These are phyloP conservation scores for Flagelloscypha sp. DNA, from an alignment of 768 basidiomycete genomes.

Conservation along the genomic window DNA sequence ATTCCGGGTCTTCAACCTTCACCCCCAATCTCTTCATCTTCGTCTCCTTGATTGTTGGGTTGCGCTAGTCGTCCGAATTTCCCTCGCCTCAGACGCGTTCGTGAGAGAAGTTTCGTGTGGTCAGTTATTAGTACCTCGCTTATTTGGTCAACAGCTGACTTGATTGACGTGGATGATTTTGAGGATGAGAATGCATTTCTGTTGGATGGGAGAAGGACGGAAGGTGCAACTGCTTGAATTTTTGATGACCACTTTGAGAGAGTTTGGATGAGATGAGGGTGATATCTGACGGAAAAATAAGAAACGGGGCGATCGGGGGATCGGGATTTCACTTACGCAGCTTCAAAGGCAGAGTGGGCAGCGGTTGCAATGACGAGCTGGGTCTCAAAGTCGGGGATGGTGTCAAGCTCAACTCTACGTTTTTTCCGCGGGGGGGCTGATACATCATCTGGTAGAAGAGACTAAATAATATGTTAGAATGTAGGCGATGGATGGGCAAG, in stretches of 20 bases:
- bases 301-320: slow-evolving; percentile 1
- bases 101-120: slow-evolving; percentile 46
- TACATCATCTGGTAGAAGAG: not conserved
- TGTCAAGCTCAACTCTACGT: slow-evolving; percentile 30
- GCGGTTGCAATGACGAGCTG: slow-evolving; percentile 36
- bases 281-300: slow-evolving; percentile 32
- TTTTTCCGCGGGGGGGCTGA: slow-evolving; percentile 56
- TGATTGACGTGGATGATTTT: slow-evolving; percentile 45
- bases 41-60: too few species aligned
- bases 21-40: too few species aligned
- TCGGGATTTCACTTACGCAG: slow-evolving; percentile 31
- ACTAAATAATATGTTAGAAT: slow-evolving; percentile 6
- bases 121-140: slow-evolving; percentile 59
- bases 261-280: slow-evolving; percentile 67
- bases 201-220: slow-evolving; percentile 60
- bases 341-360: slow-evolving; percentile 39
- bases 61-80: slow-evolving; percentile 39
- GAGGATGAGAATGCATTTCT: slow-evolving; percentile 61
- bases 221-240: slow-evolving; percentile 85
- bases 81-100: slow-evolving; percentile 52
- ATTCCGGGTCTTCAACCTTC: slow-evolving; percentile 32
- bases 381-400: slow-evolving; percentile 22
- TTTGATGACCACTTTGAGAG: slow-evolving; percentile 94
- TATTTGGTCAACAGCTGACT: slow-evolving; percentile 66
- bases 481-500: slow-evolving; percentile 10